A percentile compares a stretch with the other conserved stretches of the same genome.
Conservation (phyloP, 371 early-diverging fungal genomes). For the Paraphysoderma sedebokerense region DNA sequence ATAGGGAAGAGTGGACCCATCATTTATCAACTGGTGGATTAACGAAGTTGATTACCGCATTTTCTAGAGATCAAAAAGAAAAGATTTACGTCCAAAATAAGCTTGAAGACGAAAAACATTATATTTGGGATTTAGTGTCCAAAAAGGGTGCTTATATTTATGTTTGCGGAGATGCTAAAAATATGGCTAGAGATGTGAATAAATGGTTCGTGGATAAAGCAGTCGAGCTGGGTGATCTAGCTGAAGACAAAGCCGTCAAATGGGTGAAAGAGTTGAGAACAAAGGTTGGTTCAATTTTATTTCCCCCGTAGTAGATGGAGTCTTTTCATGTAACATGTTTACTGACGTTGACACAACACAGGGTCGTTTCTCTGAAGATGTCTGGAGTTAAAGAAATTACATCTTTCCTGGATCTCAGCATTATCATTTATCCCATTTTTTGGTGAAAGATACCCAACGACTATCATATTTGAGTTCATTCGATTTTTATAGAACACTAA, state of each 20-base stretch:
- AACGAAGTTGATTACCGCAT: constrained; percentile 37
- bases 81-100: constrained; percentile 84
- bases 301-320: too few species aligned
- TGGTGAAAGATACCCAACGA: too few species aligned
- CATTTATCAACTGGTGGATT: constrained; percentile 10
- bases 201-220: constrained; percentile 49
- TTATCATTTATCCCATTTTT: constrained; percentile 1
- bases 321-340: too few species aligned
- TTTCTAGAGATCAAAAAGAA: constrained; percentile 56
- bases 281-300: too few species aligned
- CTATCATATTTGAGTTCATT: too few species aligned
- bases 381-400: constrained; percentile 54
- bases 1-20: constrained; percentile 64
- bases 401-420: constrained; percentile 1
- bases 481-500: too few species aligned
- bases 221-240: constrained; percentile 39
- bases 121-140: constrained; percentile 57
- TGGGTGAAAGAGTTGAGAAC: constrained; percentile 68
- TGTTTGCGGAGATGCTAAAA: constrained; percentile 90
- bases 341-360: too few species aligned
- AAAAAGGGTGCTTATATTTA: constrained; percentile 61
- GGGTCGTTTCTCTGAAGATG: constrained; percentile 86
- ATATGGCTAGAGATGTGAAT: constrained; percentile 88
- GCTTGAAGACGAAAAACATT: constrained; percentile 35
- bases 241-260: constrained; percentile 44